Evolutionary conservation across 2,329 filamentous ascomycete genomes (phyloP), one percentile per base, ranked within the genome.

Genomic region (Coniochaeta sp.): DNA sequence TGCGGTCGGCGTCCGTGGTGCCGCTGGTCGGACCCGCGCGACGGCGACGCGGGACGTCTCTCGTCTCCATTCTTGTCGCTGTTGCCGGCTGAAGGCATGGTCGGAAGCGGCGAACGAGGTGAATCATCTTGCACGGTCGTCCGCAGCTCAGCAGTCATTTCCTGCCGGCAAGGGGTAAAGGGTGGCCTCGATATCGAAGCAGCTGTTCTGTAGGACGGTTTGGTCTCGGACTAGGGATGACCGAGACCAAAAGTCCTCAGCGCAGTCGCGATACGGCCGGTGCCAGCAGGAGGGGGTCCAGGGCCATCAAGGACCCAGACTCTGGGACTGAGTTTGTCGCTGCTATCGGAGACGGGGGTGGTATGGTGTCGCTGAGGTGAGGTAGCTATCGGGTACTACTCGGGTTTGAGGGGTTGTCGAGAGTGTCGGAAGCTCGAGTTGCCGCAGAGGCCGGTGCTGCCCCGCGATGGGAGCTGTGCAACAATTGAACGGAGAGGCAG

Each of bases 201-300:
- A 69, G 69, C 73, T 68, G 69, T 69, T n/a, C 38, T 70, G 72
- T 73, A n/a, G 77, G 76, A 79, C 77, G 73, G 71, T n/a, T n/a
- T 79, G 77, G 75, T 72, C 77, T 79, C 78, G 76, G 73, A 64
- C 64, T 40, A 65, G 71, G n/a, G 17, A 59, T 28, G 57, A 61
- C 65, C 65, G 67, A 81, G 79, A 78, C 81, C 75, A 77, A 72
- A n/a, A 74, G 80, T 82, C 82, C 78, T 83, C 81, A 83, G 81
- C 79, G 80, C 80, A 77, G 78, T 83, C 79, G 81, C 80, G 78
- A 81, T 80, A 77, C 76, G 67, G 70, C 73, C 70, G 68, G 67
- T 67, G 68, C 69, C 72, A 72, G 69, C 66, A 68, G 69, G 47
- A 52, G 47, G 24, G 47, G 26, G 70, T 67, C 67, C 68, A 65